phyloP scores from a whole-genome alignment of 768 basidiomycete species.

The Sistotremastrum niveocremeum region DNA sequence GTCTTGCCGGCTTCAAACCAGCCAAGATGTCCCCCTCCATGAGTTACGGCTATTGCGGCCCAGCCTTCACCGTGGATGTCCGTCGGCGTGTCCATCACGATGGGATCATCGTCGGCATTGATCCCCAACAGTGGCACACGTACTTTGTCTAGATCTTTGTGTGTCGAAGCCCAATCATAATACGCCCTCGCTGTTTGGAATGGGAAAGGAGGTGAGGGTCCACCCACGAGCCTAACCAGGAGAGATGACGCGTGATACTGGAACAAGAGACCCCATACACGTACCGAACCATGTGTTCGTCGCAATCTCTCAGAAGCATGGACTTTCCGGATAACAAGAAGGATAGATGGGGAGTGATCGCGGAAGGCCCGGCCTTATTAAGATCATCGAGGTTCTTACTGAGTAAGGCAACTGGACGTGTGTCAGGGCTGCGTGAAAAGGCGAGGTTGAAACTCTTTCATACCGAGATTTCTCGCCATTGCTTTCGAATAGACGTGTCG shows the following conservation, averaged over 20 bases:
- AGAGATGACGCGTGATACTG: too few species aligned
- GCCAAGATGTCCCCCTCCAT: slow-evolving; percentile 64
- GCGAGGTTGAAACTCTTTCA: too few species aligned
- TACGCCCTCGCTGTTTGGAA: slow-evolving; percentile 33
- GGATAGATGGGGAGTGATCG: slow-evolving; percentile 26
- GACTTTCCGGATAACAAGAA: slow-evolving; percentile 33
- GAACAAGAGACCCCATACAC: too few species aligned
- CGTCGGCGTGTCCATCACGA: slow-evolving; percentile 50
- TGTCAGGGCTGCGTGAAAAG: too few species aligned
- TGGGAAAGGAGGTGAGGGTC: slow-evolving; percentile 26
- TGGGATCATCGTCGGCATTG: slow-evolving; percentile 67
- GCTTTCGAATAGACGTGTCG: slow-evolving; percentile 60
- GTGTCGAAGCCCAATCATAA: slow-evolving; percentile 42
- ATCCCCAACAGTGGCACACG: slow-evolving; percentile 64
- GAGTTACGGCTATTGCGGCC: slow-evolving; percentile 48
- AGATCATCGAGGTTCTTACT: too few species aligned
- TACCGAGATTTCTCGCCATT: slow-evolving; percentile 60
- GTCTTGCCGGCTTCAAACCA: slow-evolving; percentile 52
- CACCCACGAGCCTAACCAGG: slow-evolving; percentile 33
- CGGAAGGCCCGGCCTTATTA: slow-evolving; percentile 9
- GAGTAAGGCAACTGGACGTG: too few species aligned
- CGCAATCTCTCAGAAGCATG: slow-evolving; percentile 44
- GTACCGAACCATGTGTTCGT: slow-evolving; percentile 45
- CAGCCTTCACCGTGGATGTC: slow-evolving; percentile 38
- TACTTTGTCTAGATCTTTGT: slow-evolving; percentile 43